Base-by-base conservation (phyloP, 2,329 filamentous ascomycete species). In the Talaromyces sp. region DNA sequence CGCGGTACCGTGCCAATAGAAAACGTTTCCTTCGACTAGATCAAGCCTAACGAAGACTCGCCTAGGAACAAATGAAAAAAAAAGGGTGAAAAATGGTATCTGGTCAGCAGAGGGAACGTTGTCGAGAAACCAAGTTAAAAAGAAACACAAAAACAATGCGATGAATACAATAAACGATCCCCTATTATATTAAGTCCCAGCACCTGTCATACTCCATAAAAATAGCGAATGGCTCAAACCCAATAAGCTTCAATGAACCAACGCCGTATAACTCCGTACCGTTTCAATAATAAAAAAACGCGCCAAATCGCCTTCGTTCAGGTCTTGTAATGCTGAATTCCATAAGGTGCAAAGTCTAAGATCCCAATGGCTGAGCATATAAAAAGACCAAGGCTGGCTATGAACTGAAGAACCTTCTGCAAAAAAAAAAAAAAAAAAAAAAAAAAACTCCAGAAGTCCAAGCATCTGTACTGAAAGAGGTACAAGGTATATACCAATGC, bases 71-170 rank as follows among this genome's bases (percentile, higher is more conserved):
- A 59, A 54, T 31, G 57, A 41, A 54, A 59, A 41, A 54, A 59
- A 64, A 62, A 60, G 60, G 60, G 46, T 46, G 59, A 61, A 58
- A 55, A 58, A 62, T 65, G 61, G 64, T 64, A 61, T 56, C 63
- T 62, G 56, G 64, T 64, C 61, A 64, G 55, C 61, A 63, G 19
- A 49, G 57, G 52, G 56, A 67, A 49, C 51, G 55, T 49, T 49
- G 19, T 14, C 19, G 43, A 46, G 43, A 46, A 46, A 24, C 43
- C 43, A 19, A 46, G 11, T 46, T 19, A 54, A 53, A n/a, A 57
- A 38, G 32, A 27, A 51, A 49, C 43, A 50, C 5, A 27, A 27
- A 58, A 17, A 17, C 55, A 43, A 56, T 52, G 55, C 41, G 38
- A 32, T 54, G 57, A 38, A 61, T n/a, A 38, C 56, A 49, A 54